Base-by-base conservation (phyloP, 2,329 filamentous ascomycete species). In the Scolecobasidium constrictum region DNA sequence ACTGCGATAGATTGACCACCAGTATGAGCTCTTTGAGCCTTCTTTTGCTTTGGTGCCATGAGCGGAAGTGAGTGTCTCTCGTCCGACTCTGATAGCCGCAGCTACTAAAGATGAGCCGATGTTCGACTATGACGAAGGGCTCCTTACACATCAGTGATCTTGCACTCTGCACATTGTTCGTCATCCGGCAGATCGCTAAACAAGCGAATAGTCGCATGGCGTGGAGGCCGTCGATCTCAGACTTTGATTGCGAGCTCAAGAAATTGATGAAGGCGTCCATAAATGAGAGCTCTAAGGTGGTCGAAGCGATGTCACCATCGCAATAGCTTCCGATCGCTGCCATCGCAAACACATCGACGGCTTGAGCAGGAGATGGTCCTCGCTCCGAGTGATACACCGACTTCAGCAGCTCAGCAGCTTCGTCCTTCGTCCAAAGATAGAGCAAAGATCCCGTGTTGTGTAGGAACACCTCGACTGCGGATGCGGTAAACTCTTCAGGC, bases 281-380 rank as follows among this genome's bases (percentile, higher is more conserved):
- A 36, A 28, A 42, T 28, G 45, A 45, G 43, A 6, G 23, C 19
- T 16, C 38, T 17, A 16, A 33, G 4, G 17, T 16, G 2, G 3
- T 16, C 35, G 16, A 12, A 17, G 18, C 23, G 16, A 35, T 35
- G 7, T 44, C 38, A 15, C 20, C 39, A 36, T 48, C 42, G 35
- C 47, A 47, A 31, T 47, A 48, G 35, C 38, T 48, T 19, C 47
- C 45, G 20, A 48, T 39, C 31, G 42, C 45, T 40, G 47, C 26
- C 47, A 48, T 48, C 18, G 47, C 47, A 45, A 47, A 48, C 13
- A 47, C 31, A 17, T 48, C 42, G n/a, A n/a, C n/a, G 12, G 34
- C 34, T n/a, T n/a, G n/a, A n/a, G n/a, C n/a, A n/a, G n/a, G n/a
- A 9, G 38, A 12, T 31, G 20, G 4, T 21, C 19, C 22, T 19